Evolutionary conservation across 495 filamentous ascomycete genomes (phyloP).

Genomic region (Penicillium pulvis): DNA sequence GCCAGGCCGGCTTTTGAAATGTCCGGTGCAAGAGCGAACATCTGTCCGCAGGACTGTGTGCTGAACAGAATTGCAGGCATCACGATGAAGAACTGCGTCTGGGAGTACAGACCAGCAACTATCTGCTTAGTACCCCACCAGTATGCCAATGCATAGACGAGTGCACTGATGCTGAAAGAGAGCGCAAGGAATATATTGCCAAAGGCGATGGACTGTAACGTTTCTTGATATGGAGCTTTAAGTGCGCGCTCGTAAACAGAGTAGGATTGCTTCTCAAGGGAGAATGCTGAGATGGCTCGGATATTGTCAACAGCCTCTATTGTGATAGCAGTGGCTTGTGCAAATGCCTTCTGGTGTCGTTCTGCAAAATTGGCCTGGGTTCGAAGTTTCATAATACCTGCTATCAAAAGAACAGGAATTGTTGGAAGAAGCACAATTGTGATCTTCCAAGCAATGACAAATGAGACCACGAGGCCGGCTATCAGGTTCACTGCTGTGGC

Average conservation of each 20-base stretch:
- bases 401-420: constrained; percentile 43
- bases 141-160: constrained; percentile 66
- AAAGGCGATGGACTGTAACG: constrained; percentile 43
- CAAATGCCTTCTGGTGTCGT: constrained; percentile 56
- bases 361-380: constrained; percentile 57
- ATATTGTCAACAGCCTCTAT: constrained; percentile 55
- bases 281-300: constrained; percentile 53
- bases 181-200: constrained; percentile 42
- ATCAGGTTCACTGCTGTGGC: constrained; percentile 45
- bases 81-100: constrained; percentile 67
- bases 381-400: constrained; percentile 55
- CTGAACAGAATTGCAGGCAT: constrained; percentile 58
- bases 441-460: constrained; percentile 45
- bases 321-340: constrained; percentile 50
- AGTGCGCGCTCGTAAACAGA: constrained; percentile 37
- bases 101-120: constrained; percentile 54
- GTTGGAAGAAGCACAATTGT: constrained; percentile 40
- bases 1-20: constrained; percentile 54
- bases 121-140: constrained; percentile 67
- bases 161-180: constrained; percentile 46
- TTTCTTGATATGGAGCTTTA: constrained; percentile 47
- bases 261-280: constrained; percentile 45
- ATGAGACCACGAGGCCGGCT: constrained; percentile 39
- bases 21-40: constrained; percentile 65
- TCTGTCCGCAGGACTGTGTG: constrained; percentile 64